A percentile compares a stretch with the other conserved stretches of the same genome.
Evolutionary conservation across 225 moss, liverwort and hornwort genomes (phyloP).

Genomic region (Anthoceros angustus): DNA sequence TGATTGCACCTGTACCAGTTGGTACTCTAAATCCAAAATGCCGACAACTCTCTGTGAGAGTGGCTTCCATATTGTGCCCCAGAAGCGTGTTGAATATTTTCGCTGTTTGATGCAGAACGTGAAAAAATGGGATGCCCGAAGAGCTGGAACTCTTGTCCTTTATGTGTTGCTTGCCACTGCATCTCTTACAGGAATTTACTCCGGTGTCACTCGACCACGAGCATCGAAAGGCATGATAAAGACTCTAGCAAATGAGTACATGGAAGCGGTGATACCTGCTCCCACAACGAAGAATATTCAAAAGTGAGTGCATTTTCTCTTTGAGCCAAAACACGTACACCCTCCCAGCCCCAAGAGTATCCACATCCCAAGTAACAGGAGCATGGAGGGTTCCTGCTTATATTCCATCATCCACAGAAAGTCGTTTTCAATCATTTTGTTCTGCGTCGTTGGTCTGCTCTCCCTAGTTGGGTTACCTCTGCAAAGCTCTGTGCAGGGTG

Average conservation of each 20-base stretch:
- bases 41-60: not conserved
- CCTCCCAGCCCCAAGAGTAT: too few species aligned
- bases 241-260: slow-evolving; percentile 32
- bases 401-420: slow-evolving; percentile 3
- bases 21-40: slow-evolving; percentile 2
- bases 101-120: slow-evolving; percentile 8
- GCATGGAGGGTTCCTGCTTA: too few species aligned
- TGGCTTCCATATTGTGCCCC: slow-evolving; percentile 9
- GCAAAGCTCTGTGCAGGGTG: slow-evolving; percentile 28
- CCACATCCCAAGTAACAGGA: too few species aligned
- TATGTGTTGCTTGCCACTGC: slow-evolving; percentile 42
- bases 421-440: slow-evolving; percentile 8
- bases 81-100: not conserved
- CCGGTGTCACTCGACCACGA: slow-evolving; percentile 27
- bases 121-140: slow-evolving; percentile 62
- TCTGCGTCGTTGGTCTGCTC: not conserved
- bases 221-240: slow-evolving; percentile 11
- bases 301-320: slow-evolving; percentile 21
- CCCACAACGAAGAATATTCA: slow-evolving; percentile 38
- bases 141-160: slow-evolving; percentile 50
- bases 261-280: slow-evolving; percentile 76
- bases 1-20: slow-evolving; percentile 1
- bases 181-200: slow-evolving; percentile 44
- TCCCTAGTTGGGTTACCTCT: not conserved
- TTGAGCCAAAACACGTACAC: too few species aligned